Percentiles rank a stretch among this genome's conserved stretches.
phyloP scores from a whole-genome alignment of 208 protist species.

The Spongospora subterranea region DNA sequence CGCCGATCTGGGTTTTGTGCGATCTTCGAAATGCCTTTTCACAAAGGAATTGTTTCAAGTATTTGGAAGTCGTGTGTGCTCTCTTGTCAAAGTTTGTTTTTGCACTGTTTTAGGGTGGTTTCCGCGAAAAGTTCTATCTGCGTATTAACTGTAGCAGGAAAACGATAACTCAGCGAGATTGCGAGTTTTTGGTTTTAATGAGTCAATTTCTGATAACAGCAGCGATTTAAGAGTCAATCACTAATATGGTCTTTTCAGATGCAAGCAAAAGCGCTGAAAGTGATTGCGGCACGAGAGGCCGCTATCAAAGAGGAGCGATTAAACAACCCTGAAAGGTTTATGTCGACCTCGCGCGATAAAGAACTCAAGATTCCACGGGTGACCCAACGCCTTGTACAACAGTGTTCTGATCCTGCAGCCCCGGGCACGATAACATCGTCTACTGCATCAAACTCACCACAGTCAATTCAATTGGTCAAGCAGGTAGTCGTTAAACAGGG shows the following conservation, averaged over 20 bases:
- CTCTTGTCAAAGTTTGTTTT: too few relatives aligned
- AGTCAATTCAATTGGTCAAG: background rate
- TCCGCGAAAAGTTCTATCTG: too few relatives aligned
- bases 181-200: too few relatives aligned
- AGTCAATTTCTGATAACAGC: too few relatives aligned
- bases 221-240: too few relatives aligned
- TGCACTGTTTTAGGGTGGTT: too few relatives aligned
- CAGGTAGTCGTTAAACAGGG: conserved; percentile 47
- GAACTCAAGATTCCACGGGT: background rate
- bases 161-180: too few relatives aligned
- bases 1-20: background rate
- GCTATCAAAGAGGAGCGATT: background rate
- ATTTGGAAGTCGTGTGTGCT: too few relatives aligned
- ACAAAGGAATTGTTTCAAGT: background rate
- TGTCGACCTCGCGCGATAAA: background rate
- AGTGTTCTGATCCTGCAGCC: background rate
- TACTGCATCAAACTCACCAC: background rate
- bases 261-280: background rate
- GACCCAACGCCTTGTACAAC: background rate
- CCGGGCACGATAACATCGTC: background rate
- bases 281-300: background rate
- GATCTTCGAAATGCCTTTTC: conserved; percentile 48
- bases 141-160: too few relatives aligned
- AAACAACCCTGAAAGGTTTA: background rate
- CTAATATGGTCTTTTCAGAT: too few relatives aligned